Conservation (phyloP, 768 basidiomycete species). For the Leccinum uliginosum region DNA sequence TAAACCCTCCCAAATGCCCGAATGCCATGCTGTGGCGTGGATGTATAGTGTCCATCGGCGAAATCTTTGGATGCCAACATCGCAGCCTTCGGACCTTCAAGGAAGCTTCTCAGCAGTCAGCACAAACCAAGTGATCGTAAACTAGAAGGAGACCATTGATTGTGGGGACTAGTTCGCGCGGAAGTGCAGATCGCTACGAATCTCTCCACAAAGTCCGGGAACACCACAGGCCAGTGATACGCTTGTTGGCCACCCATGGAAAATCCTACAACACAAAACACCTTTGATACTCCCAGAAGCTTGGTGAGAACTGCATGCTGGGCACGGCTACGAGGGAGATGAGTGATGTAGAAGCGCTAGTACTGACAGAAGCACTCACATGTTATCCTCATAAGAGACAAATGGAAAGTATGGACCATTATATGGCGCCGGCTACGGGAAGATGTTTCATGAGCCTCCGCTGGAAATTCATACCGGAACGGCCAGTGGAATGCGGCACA, state of each 20-base stretch:
- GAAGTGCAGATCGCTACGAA: slow-evolving; percentile 46
- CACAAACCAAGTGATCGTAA: not conserved
- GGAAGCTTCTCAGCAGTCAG: slow-evolving; percentile 38
- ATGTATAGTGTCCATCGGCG: slow-evolving; percentile 48
- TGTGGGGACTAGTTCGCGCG: slow-evolving; percentile 52
- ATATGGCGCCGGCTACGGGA: slow-evolving; percentile 45
- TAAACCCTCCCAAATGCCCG: slow-evolving; percentile 58
- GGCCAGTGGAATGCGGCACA: not conserved
- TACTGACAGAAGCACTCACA: slow-evolving; percentile 30
- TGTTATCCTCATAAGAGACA: slow-evolving; percentile 55
- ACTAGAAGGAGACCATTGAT: slow-evolving; percentile 40
- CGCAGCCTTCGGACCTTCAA: slow-evolving; percentile 58
- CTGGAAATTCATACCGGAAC: not conserved
- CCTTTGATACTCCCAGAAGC: slow-evolving; percentile 10
- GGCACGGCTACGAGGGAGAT: slow-evolving; percentile 38
- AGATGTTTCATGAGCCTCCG: not conserved
- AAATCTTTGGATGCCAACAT: slow-evolving; percentile 53
- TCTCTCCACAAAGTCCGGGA: slow-evolving; percentile 52
- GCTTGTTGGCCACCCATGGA: slow-evolving; percentile 61
- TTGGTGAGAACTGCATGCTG: slow-evolving; percentile 49
- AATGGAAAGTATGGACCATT: slow-evolving; percentile 58
- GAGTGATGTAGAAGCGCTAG: not conserved
- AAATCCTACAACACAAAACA: slow-evolving; percentile 39
- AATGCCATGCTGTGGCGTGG: slow-evolving; percentile 44
- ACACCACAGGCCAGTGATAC: slow-evolving; percentile 56